These are phyloP conservation scores for Aspergillus pseudoviridinutans DNA, from an alignment of 2,329 filamentous ascomycete species.

Conservation along the genomic window DNA sequence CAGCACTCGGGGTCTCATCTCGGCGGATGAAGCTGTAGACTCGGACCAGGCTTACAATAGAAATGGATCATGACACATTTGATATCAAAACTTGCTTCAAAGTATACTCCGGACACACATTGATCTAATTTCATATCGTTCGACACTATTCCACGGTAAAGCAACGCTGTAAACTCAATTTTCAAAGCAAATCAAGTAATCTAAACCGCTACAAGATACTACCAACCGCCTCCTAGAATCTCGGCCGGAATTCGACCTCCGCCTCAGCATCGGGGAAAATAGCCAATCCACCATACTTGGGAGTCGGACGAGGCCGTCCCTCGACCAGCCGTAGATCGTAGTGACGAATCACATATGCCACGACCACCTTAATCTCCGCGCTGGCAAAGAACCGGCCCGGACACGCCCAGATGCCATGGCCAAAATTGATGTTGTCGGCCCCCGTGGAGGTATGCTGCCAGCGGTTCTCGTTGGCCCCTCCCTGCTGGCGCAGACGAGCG, in stretches of 20 bases:
- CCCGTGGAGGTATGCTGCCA: not conserved
- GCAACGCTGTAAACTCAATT: no score
- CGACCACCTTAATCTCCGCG: slow-evolving; percentile 21
- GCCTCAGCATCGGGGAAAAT: not conserved
- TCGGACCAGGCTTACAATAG: no score
- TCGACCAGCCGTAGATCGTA: not conserved
- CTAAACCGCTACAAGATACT: no score
- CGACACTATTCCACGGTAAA: no score
- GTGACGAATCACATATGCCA: not conserved
- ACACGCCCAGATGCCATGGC: slow-evolving; percentile 15
- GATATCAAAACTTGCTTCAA: no score
- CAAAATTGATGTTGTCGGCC: not conserved
- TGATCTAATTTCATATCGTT: no score
- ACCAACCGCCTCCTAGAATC: no score
- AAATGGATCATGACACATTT: no score
- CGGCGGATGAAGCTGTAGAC: no score
- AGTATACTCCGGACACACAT: no score
- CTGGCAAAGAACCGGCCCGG: slow-evolving; percentile 26
- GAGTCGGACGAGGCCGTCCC: not conserved
- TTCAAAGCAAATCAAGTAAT: no score
- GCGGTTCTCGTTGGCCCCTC: not conserved
- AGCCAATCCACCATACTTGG: not conserved
- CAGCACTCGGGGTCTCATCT: no score
- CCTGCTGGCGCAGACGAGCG: not conserved
- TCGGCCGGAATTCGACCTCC: not conserved